Conservation (phyloP, 2,329 filamentous ascomycete species). For the Beauveria varroae region DNA sequence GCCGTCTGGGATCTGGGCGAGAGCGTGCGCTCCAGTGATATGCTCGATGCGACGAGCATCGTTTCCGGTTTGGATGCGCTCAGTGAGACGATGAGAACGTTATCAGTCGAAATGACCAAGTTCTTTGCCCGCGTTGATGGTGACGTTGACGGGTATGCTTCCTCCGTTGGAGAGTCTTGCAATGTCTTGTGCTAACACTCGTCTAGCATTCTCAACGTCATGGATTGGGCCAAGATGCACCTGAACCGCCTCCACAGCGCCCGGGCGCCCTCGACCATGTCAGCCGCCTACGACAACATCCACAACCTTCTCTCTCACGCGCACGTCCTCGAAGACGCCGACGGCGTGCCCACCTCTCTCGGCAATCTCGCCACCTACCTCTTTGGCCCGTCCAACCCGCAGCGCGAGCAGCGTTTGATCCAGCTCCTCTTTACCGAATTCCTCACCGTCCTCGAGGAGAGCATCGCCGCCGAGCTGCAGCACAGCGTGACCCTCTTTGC, state of each 20-base stretch:
- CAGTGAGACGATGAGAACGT: constrained; percentile 74
- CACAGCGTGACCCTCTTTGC: constrained; percentile 74
- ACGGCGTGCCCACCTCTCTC: constrained; percentile 56
- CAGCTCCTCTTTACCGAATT: constrained; percentile 83
- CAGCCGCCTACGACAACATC: constrained; percentile 72
- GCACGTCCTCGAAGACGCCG: constrained; percentile 48
- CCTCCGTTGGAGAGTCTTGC: not conserved
- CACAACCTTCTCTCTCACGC: constrained; percentile 65
- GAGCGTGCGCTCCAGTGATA: constrained; percentile 80
- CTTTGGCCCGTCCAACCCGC: constrained; percentile 72
- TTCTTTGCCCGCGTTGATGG: constrained; percentile 93
- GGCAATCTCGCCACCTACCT: constrained; percentile 63
- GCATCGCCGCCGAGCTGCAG: constrained; percentile 75
- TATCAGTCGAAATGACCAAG: constrained; percentile 78
- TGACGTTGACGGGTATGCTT: constrained; percentile 70
- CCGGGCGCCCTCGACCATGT: constrained; percentile 50
- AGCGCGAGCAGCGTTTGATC: constrained; percentile 72
- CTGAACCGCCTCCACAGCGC: constrained; percentile 60
- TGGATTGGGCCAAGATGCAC: constrained; percentile 92
- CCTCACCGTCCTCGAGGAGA: constrained; percentile 78
- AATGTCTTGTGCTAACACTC: constrained; percentile 15
- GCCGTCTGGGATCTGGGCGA: constrained; percentile 94
- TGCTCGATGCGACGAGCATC: constrained; percentile 83
- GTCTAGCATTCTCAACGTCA: constrained; percentile 74
- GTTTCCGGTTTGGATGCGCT: constrained; percentile 78